phyloP scores from a whole-genome alignment of 371 early-diverging fungal species.

The Mortierella sp. region DNA sequence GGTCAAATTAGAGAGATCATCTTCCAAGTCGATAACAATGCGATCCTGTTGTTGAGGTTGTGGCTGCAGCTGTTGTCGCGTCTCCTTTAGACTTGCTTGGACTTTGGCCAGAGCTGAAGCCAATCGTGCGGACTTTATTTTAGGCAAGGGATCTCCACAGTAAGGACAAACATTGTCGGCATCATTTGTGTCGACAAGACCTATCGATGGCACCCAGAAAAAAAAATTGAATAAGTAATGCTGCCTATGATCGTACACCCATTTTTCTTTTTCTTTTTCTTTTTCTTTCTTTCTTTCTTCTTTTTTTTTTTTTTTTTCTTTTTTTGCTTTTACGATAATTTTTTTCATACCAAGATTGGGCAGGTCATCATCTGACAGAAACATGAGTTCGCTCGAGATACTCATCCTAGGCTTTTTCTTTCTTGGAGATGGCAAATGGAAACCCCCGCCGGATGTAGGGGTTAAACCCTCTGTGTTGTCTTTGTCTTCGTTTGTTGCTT shows the following conservation, averaged over 20 bases:
- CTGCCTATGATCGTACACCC: no score
- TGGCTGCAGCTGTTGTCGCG: not conserved
- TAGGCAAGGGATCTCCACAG: constrained; percentile 40
- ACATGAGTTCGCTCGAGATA: not conserved
- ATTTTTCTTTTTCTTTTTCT: no score
- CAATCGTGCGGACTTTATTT: constrained; percentile 21
- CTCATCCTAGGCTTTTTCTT: not conserved
- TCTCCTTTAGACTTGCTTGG: not conserved
- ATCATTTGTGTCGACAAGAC: not conserved
- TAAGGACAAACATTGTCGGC: constrained; percentile 33
- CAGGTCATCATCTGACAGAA: constrained; percentile 35
- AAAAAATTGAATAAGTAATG: not conserved
- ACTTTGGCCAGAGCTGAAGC: constrained; percentile 22
- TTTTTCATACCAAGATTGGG: constrained; percentile 6
- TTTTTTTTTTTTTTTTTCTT: not conserved
- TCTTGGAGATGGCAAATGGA: constrained; percentile 29
- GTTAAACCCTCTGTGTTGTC: not conserved
- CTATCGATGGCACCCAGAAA: not conserved
- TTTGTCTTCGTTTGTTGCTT: not conserved
- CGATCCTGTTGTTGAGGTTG: constrained; percentile 1
- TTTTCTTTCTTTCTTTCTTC: not conserved
- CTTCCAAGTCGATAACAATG: not conserved
- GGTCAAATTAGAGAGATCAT: not conserved
- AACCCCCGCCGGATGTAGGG: not conserved
- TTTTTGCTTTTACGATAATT: not conserved